A percentile compares a stretch with the other conserved stretches of the same genome.
These are phyloP conservation scores for Kwoniella bestiolae DNA, from an alignment of 768 basidiomycete genomes.

Conservation along the genomic window DNA sequence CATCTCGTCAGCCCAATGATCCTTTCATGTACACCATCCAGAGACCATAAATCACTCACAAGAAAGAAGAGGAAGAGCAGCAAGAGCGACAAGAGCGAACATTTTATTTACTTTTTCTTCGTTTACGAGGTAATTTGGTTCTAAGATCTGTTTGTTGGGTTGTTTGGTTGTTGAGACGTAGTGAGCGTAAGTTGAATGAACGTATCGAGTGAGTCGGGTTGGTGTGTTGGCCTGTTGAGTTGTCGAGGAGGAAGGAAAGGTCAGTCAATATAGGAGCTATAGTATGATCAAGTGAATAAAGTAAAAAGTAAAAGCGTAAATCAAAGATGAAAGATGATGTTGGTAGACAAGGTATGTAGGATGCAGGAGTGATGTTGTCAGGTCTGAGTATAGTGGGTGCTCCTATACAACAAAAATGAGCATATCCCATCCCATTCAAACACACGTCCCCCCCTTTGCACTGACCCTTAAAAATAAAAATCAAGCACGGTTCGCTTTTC, in stretches of 20 bases:
- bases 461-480: slow-evolving; percentile 11
- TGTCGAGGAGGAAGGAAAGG: background rate
- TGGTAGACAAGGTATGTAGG: slow-evolving; percentile 14
- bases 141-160: slow-evolving; percentile 5
- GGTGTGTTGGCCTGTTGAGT: background rate
- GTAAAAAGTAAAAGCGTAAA: slow-evolving; percentile 23
- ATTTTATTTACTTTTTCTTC: slow-evolving; percentile 18
- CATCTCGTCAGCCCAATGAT: background rate
- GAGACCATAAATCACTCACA: slow-evolving; percentile 56
- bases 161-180: slow-evolving; percentile 51
- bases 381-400: background rate
- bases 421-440: background rate
- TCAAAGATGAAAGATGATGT: slow-evolving; percentile 30
- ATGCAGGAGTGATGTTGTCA: background rate
- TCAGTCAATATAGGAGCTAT: slow-evolving; percentile 9
- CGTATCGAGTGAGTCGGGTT: slow-evolving; percentile 13
- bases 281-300: slow-evolving; percentile 4
- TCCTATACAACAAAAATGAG: background rate
- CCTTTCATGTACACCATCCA: background rate
- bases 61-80: slow-evolving; percentile 62
- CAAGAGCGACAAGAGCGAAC: slow-evolving; percentile 54
- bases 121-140: background rate
- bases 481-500: slow-evolving; percentile 26
- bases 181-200: slow-evolving; percentile 59
- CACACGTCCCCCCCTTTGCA: slow-evolving; percentile 6